Evolutionary conservation across 352 stramenopile genomes (phyloP).

Genomic region (Globisporangium recalcitrans): DNA sequence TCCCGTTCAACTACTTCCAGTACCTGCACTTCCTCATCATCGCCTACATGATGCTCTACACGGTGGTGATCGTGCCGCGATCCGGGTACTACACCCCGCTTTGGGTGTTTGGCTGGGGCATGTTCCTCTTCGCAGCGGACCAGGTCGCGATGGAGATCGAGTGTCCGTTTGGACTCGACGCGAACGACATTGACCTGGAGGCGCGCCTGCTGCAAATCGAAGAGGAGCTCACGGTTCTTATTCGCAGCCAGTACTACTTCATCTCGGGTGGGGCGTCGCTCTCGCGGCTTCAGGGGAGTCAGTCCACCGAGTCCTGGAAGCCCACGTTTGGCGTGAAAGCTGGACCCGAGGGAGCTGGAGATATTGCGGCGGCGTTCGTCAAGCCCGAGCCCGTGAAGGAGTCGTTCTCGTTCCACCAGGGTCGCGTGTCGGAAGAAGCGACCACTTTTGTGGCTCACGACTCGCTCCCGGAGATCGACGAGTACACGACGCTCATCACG

Average conservation of each 20-base stretch:
- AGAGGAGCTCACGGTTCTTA: conserved; percentile 73
- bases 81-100: conserved; percentile 70
- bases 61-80: conserved; percentile 73
- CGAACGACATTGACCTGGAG: conserved; percentile 81
- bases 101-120: conserved; percentile 77
- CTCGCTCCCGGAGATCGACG: conserved; percentile 70
- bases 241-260: conserved; percentile 81
- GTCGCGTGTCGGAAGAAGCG: conserved; percentile 44
- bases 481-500: conserved; percentile 63
- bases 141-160: conserved; percentile 84
- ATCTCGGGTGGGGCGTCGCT: conserved; percentile 44
- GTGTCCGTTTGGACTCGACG: conserved; percentile 71
- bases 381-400: conserved; percentile 20
- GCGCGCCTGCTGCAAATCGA: conserved; percentile 69
- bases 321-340: neutral
- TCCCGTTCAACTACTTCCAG: conserved; percentile 86
- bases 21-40: conserved; percentile 68
- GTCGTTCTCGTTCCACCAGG: conserved; percentile 68
- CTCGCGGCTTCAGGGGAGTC: conserved; percentile 12
- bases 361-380: neutral
- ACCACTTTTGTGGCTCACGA: conserved; percentile 24
- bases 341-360: neutral
- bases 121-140: conserved; percentile 79
- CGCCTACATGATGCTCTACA: conserved; percentile 79
- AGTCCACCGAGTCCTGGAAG: conserved; percentile 1